Evolutionary conservation across 2,329 filamentous ascomycete species (phyloP), one percentile per base, ranked within the genome.

Genomic region (Colletotrichum gigasporum): DNA sequence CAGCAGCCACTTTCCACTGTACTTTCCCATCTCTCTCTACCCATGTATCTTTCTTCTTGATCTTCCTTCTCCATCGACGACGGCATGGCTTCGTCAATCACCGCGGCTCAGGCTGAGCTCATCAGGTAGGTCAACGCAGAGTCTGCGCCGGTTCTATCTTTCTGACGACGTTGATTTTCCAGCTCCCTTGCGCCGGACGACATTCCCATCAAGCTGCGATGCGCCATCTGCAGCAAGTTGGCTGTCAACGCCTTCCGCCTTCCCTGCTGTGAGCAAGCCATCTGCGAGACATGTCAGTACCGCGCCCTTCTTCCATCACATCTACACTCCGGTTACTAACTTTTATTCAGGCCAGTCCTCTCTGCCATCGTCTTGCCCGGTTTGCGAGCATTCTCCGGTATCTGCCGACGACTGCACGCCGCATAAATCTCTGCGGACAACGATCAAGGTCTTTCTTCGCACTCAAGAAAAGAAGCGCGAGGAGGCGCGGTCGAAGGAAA

Each of bases 181-280:
- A 96, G 93, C 76, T 90, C 91, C 51, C 84, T 97, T 65, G 82
- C 88, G 18, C 87, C 91, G 69, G 92, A 95, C 71, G 93, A 96
- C 67, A 94, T 97, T 62, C 96, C 96, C n/a, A 93, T 94, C 73
- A 97, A 97, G 83, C 86, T 99, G 68, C 91, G 94, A 79, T 99
- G 96, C 83, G 93, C 93, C 54, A 92, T 93, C 71, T 99, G 96
- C 80, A 96, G 91, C 80, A 94, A 92, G 77, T 85, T 98, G 63
- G 94, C 94, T 28, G 83, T 97, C 68, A 96, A 97, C 75, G 93
- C 95, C 8, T 97, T 93, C 76, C 92, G 94, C 68, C 84, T 97
- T 26, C 93, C 94, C 2, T 99, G 96, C 79, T 99, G 96, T 78
- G 96, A 97, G 74, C 95, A 97, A 75, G 90, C 92, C 39, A 97